These are phyloP conservation scores for Brasenia schreberi DNA, from an alignment of 164 flowering plant genomes.

Conservation along the genomic window DNA sequence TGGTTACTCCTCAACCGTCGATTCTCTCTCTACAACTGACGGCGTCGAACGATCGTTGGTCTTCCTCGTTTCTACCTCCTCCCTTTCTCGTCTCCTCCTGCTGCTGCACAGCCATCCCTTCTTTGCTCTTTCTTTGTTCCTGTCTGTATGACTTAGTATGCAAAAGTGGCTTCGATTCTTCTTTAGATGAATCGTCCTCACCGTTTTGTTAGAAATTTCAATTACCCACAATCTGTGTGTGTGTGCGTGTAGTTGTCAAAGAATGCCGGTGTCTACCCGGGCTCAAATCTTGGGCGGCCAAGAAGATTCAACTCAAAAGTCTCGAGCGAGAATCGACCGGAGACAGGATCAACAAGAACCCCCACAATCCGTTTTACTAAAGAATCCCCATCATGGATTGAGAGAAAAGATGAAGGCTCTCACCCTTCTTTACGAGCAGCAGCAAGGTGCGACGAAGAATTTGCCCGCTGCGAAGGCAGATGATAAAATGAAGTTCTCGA, in stretches of 20 bases:
- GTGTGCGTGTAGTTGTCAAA: neutral
- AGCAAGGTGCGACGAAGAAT: slow-evolving; percentile 35
- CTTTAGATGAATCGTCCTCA: too few relatives aligned
- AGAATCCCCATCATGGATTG: slow-evolving; percentile 78
- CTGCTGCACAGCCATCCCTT: neutral
- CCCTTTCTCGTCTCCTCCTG: neutral
- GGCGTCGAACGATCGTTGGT: neutral
- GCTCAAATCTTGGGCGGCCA: slow-evolving; percentile 27
- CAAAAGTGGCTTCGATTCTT: too few relatives aligned
- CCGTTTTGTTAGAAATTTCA: too few relatives aligned
- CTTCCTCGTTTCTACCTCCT: neutral
- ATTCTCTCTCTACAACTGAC: neutral
- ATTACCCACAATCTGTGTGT: too few relatives aligned
- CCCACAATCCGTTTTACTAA: slow-evolving; percentile 7
- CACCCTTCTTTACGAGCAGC: slow-evolving; percentile 73
- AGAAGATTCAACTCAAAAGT: slow-evolving; percentile 15
- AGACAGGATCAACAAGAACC: slow-evolving; percentile 20
- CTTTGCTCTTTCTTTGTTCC: neutral
- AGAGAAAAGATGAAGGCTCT: slow-evolving; percentile 87
- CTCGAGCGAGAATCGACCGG: slow-evolving; percentile 5
- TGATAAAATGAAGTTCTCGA: slow-evolving; percentile 17
- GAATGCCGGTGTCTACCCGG: slow-evolving; percentile 68
- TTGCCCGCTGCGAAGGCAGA: slow-evolving; percentile 12
- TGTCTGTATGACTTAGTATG: too few relatives aligned
- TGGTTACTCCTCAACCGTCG: neutral